A percentile compares a stretch with the other conserved stretches of the same genome.
phyloP scores from a whole-genome alignment of 176 grass and related monocot species.

The Olyra latifolia region DNA sequence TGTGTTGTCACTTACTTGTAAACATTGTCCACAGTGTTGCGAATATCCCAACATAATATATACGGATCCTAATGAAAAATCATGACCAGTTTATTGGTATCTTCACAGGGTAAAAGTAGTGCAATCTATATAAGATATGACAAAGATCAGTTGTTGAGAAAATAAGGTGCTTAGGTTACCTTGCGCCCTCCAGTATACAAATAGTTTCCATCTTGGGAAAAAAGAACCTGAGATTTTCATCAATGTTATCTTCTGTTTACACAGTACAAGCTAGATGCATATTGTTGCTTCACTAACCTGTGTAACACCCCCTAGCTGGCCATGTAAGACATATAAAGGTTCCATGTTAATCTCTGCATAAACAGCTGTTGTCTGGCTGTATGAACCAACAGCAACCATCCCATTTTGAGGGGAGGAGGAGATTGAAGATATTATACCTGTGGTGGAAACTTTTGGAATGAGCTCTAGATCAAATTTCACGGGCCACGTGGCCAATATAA shows the following conservation, averaged over 20 bases:
- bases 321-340: slow-evolving; percentile 83
- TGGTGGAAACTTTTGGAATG: neutral
- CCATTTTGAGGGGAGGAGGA: slow-evolving; percentile 72
- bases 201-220: slow-evolving; percentile 95
- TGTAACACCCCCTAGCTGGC: slow-evolving; percentile 85
- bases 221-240: slow-evolving; percentile 67
- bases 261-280: neutral
- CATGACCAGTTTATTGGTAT: neutral
- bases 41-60: slow-evolving; percentile 99
- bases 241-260: slow-evolving; percentile 10
- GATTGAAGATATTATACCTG: slow-evolving; percentile 90
- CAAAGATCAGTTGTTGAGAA: slow-evolving; percentile 2
- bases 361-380: slow-evolving; percentile 80
- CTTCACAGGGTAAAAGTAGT: neutral
- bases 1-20: slow-evolving; percentile 73
- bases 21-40: slow-evolving; percentile 81
- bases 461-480: too few species aligned
- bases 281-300: slow-evolving; percentile 54
- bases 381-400: slow-evolving; percentile 97
- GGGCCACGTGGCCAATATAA: too few species aligned
- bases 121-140: neutral
- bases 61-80: slow-evolving; percentile 76
- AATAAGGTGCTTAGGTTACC: slow-evolving; percentile 48
- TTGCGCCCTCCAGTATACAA: slow-evolving; percentile 93
- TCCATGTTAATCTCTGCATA: slow-evolving; percentile 89